Conservation (phyloP, 306 rosid genomes). For the Abrus precatorius region DNA sequence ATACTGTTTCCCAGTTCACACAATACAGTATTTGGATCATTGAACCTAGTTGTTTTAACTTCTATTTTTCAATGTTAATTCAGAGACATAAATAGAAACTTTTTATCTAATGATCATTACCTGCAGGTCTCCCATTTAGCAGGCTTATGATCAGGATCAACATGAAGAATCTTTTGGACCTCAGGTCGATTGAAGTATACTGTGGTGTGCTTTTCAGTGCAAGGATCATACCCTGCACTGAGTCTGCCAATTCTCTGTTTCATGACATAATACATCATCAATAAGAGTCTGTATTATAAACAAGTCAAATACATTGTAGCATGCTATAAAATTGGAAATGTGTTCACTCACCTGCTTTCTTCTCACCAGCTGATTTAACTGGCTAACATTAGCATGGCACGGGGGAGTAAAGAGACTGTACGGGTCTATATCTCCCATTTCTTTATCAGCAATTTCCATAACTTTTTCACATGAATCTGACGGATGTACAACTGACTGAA, state of each 20-base stretch:
- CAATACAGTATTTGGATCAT: neutral
- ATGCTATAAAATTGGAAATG: neutral
- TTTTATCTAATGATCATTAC: slow-evolving; percentile 52
- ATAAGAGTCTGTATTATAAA: slow-evolving; percentile 36
- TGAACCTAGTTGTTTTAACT: neutral
- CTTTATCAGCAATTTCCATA: slow-evolving; percentile 58
- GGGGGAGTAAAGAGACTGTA: slow-evolving; percentile 83
- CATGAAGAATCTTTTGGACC: slow-evolving; percentile 82
- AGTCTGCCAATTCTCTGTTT: slow-evolving; percentile 66
- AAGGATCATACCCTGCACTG: slow-evolving; percentile 80
- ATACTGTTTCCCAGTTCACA: neutral
- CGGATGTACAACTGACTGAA: slow-evolving; percentile 60
- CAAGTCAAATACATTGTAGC: neutral
- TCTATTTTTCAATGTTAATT: neutral
- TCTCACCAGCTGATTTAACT: slow-evolving; percentile 61
- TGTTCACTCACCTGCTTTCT: slow-evolving; percentile 69
- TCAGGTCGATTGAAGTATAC: slow-evolving; percentile 81
- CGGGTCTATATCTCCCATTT: slow-evolving; percentile 77
- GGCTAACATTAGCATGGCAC: slow-evolving; percentile 64
- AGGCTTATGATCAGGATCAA: slow-evolving; percentile 68
- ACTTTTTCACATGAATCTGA: slow-evolving; percentile 65
- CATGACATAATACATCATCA: slow-evolving; percentile 41
- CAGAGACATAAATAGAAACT: slow-evolving; percentile 20
- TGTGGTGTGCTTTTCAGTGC: slow-evolving; percentile 74
- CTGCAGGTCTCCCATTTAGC: slow-evolving; percentile 84